Base-by-base conservation (phyloP, 345 rosid species). In the Brassica rapa region DNA sequence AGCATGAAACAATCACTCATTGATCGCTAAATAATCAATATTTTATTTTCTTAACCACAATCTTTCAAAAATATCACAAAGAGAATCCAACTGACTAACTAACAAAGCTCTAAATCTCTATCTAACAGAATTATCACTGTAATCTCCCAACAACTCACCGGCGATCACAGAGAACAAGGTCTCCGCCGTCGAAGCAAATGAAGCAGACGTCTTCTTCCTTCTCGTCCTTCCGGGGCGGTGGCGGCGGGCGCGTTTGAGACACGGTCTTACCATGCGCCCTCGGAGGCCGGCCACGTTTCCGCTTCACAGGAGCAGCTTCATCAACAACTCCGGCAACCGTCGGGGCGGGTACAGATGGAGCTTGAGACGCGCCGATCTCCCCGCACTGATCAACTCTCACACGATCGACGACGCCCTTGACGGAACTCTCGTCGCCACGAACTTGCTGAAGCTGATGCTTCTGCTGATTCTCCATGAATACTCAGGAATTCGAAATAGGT, bases 171-270 rank as follows among this genome's bases (percentile, higher is more conserved):
- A 96, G 91, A 80, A 96, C 99, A 16, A 96, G 94, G 78, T 87
- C 85, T 41, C 99, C 99, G 37, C 99, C 99, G 76, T 96, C 99
- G 73, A 93, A 96, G 87, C 99, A 96, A 51, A 96, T 93, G 69
- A 96, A 96, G 70, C 99, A 96, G 74, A 96, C 99, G 70, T 96
- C 99, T 67, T 96, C 99, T 71, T 93, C 99, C 32, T 90, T 92
- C 10, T 77, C 85, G 8, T 84, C 79, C 85, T 70, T 86, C 76
- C 73, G 79, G 74, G 33, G 72, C 23, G 56, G 70, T 11, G 73
- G 80, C 61, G 57, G 81, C n/a, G 74, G 73, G 37, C 57, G 76
- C 69, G 68, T 30, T 5, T 68, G 41, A 19, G 73, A 41, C 66
- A 66, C 56, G 59, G 37, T 59, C 62, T 78, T 73, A 69, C 62